Evolutionary conservation across 345 rosid species (phyloP).

Genomic region (Conringia planisiliqua): DNA sequence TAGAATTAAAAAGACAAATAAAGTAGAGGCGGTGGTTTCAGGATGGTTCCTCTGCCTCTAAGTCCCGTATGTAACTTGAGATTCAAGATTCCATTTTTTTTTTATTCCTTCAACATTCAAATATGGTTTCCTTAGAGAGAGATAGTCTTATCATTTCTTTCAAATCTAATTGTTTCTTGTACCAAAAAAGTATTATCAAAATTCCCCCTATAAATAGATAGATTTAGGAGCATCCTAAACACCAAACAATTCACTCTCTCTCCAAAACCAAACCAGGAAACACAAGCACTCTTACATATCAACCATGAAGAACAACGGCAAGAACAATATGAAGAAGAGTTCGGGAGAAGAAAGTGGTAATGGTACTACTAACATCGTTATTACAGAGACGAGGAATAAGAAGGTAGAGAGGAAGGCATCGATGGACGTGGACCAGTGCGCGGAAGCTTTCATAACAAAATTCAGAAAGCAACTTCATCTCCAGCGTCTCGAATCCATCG

Average conservation of each 20-base stretch:
- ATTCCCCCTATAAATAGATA: constrained; percentile 15
- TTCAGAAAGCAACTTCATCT: constrained; percentile 63
- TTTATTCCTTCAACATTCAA: constrained; percentile 31
- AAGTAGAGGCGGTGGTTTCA: constrained; percentile 3
- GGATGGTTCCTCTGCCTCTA: background rate
- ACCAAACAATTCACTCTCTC: background rate
- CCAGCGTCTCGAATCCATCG: constrained; percentile 77
- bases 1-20: background rate
- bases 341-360: background rate
- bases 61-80: constrained; percentile 19
- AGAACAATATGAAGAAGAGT: constrained; percentile 23
- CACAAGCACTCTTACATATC: constrained; percentile 9
- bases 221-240: background rate
- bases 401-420: constrained; percentile 54
- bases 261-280: background rate
- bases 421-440: constrained; percentile 63
- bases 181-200: background rate
- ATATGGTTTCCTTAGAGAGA: constrained; percentile 11
- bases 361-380: constrained; percentile 10
- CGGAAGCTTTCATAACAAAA: constrained; percentile 72
- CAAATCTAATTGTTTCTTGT: background rate
- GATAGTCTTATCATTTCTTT: constrained; percentile 12
- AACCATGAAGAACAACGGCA: constrained; percentile 28
- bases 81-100: constrained; percentile 18
- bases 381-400: constrained; percentile 15